These are phyloP conservation scores for Alternaria triticimaculans DNA, from an alignment of 2,329 filamentous ascomycete species.

Conservation along the genomic window DNA sequence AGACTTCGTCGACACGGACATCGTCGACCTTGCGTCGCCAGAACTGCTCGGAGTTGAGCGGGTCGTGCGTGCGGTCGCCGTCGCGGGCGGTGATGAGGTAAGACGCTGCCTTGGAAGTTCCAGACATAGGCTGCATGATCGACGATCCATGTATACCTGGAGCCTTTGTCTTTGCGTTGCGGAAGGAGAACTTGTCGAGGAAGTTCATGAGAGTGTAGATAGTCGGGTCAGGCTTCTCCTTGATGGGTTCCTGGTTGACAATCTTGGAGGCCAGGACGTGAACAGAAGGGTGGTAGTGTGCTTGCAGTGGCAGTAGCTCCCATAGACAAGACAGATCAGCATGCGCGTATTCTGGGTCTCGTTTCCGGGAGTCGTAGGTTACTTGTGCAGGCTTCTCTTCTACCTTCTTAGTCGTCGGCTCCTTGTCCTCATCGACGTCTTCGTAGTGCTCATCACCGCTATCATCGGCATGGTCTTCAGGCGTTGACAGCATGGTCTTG, in stretches of 20 bases:
- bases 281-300: slow-evolving; percentile 93
- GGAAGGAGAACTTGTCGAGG: slow-evolving; percentile 98
- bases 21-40: slow-evolving; percentile 90
- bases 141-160: slow-evolving; percentile 74
- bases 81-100: slow-evolving; percentile 67
- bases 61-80: slow-evolving; percentile 64
- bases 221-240: slow-evolving; percentile 87
- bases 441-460: slow-evolving; percentile 75
- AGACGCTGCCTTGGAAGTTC: slow-evolving; percentile 64
- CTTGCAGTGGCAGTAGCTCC: slow-evolving; percentile 82
- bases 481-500: slow-evolving; percentile 69
- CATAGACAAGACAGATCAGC: slow-evolving; percentile 93
- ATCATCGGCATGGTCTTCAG: slow-evolving; percentile 79
- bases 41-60: slow-evolving; percentile 87
- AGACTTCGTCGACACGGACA: slow-evolving; percentile 88
- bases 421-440: slow-evolving; percentile 62
- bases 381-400: slow-evolving; percentile 21
- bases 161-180: slow-evolving; percentile 77
- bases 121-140: slow-evolving; percentile 93
- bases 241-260: slow-evolving; percentile 71
- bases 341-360: slow-evolving; percentile 88
- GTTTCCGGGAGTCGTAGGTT: slow-evolving; percentile 84
- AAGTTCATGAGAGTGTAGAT: slow-evolving; percentile 94
- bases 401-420: slow-evolving; percentile 26
- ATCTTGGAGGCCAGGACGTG: slow-evolving; percentile 79